Base-by-base conservation (phyloP, 2,329 filamentous ascomycete genomes). In the Xylariomycetidae sp. region DNA sequence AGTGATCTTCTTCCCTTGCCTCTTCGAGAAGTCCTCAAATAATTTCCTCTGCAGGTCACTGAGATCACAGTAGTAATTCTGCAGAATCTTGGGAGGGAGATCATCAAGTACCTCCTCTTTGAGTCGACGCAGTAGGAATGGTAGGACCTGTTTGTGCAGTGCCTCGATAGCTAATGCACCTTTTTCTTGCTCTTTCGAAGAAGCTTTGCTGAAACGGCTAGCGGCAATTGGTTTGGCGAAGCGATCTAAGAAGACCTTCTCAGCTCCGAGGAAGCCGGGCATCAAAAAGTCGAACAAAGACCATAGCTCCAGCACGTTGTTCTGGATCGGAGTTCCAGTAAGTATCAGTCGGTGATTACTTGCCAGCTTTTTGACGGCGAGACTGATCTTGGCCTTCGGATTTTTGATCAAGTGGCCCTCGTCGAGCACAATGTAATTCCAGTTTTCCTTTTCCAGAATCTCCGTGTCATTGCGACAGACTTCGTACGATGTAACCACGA, bases 331-430 rank as follows among this genome's bases (percentile, higher is more conserved):
- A 2, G 92, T 98, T 25, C 92, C 92, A 0, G 92, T 98, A 4
- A 98, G 75, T 47, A 98, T 98, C 30, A 98, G 74, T 14, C 92
- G 85, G 56, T 98, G 94, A 50, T 98, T 97, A 57, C 88, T 95
- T 6, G 78, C 65, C 20, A 98, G 72, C 38, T 79, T 79, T 69
- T 98, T 98, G 46, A 97, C 90, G 1, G 92, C 89, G 40, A 89
- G 74, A 1, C 87, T 94, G 40, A 94, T 92, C 66, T 98, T 98
- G 2, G 94, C 89, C 58, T 92, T 94, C 4, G 92, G 88, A 58
- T 98, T 98, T 70, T 98, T 98, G 71, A 98, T 98, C 44, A 98
- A 66, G 65, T 98, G 92, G 2, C 94, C 92, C 65, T 98, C 92
- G 53, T 98, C 92, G 6, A 98, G 77, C 4, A 98, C 89, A 36